Base-by-base conservation (phyloP, 805 yeast species). In the Saturnispora galanensis region DNA sequence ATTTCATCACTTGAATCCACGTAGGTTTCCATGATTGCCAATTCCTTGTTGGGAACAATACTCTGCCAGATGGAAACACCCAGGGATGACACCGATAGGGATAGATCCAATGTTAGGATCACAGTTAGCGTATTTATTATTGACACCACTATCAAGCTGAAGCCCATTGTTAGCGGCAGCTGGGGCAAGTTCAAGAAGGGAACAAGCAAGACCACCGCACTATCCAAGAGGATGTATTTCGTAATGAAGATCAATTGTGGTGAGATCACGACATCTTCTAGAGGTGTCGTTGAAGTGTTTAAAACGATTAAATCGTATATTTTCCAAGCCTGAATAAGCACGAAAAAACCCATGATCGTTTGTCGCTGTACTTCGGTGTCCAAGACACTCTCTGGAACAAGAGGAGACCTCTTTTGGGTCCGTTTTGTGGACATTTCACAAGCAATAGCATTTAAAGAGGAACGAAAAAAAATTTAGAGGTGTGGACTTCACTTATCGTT, bases 301-400 rank as follows among this genome's bases (percentile, higher is more conserved):
- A 84, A 63, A 17, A 77, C 59, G 31, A 80, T 63, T 35, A 84
- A 62, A 57, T 86, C 95, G 53, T 83, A 84, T 1, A 85, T 46
- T 58, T 93, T 90, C 76, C 84, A 84, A n/a, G 85, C 76, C 61
- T 89, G 97, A n/a, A 90, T 69, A 31, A 84, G 68, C 2, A 74
- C 66, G 57, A 87, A 85, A 10, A 84, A 49, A 1, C 85, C 74
- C n/a, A 80, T 59, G 3, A 79, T 71, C 45, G 85, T 71, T 31
- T 78, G 61, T 48, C 96, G 68, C 60, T 90, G 98, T 11, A 84
- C 76, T 2, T 85, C 85, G 5, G 76, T 74, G 50, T 87, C 95
- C 21, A 89, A 57, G 2, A 79, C 66, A 6, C 71, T 64, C 12
- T 77, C 70, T 0, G 96, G 85, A 35, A 90, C 77, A 35, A 84